Evolutionary conservation across 2,329 filamentous ascomycete species (phyloP).

Genomic region (Ustulina deusta): DNA sequence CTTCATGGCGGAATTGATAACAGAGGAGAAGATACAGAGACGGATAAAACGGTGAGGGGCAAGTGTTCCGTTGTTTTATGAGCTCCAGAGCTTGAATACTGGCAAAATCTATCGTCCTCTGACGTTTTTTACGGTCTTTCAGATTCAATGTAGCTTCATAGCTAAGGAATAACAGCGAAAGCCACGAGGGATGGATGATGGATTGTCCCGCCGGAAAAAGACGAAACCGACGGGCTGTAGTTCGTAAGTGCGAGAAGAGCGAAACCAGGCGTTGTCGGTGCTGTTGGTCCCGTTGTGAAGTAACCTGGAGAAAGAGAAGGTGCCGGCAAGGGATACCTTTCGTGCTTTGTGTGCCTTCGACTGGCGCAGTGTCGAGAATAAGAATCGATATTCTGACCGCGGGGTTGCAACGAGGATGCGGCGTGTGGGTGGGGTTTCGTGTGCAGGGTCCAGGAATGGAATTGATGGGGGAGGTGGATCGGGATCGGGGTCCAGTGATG

Average conservation of each 20-base stretch:
- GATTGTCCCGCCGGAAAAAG: conserved; percentile 13
- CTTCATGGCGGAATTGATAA: conserved; percentile 60
- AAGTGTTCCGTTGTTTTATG: not conserved
- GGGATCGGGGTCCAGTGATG: conserved; percentile 26
- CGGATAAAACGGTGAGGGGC: conserved; percentile 15
- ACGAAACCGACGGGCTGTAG: conserved; percentile 6
- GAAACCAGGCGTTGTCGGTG: conserved; percentile 14
- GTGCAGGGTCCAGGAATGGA: conserved; percentile 36
- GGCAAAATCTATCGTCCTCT: not conserved
- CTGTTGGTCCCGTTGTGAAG: conserved; percentile 9
- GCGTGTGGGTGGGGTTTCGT: conserved; percentile 34
- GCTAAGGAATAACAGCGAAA: conserved; percentile 7
- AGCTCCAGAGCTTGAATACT: conserved; percentile 3
- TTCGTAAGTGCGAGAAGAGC: conserved; percentile 6
- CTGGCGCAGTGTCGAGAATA: conserved; percentile 11
- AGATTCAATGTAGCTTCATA: conserved; percentile 28
- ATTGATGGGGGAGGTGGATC: conserved; percentile 25
- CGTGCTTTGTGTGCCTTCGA: conserved; percentile 32
- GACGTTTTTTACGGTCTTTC: not conserved
- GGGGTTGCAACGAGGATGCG: conserved; percentile 30
- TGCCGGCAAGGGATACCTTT: conserved; percentile 33
- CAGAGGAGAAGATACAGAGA: conserved; percentile 20
- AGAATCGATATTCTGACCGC: conserved; percentile 25
- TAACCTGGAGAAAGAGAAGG: conserved; percentile 40
- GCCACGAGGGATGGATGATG: not conserved